Evolutionary conservation across 1,284 basidiomycete genomes (phyloP), one percentile per base, ranked within the genome.

Genomic region (Moesziomyces sp.): DNA sequence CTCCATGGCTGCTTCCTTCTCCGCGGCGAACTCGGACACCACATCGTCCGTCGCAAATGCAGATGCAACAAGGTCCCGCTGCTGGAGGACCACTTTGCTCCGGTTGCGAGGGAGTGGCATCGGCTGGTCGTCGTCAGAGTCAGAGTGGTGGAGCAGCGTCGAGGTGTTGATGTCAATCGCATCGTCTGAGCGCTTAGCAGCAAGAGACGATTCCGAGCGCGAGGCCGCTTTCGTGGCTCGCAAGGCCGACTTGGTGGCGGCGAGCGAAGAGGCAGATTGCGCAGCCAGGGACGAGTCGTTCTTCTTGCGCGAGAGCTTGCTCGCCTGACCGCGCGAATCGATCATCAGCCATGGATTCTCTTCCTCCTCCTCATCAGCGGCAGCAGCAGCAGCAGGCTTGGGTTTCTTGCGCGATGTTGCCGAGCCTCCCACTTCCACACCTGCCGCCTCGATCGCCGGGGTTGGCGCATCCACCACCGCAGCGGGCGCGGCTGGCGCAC

Each of bases 1-100:
- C 46, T 91, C 90, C 16, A 93, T 89, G 83, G 92, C 90, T 44
- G 88, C 88, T 42, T 88, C 88, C 84, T 98, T 98, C 55, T 91
- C 89, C 64, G 91, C 90, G 53, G 89, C 90, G 82, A 99, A 99
- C 56, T 92, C 91, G 83, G 91, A 89, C 0, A 96, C 90, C 13
- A 98, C 96, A 80, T 97, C 92, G 84, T 99, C 96, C 1, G 93
- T 93, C 0, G 96, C 96, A 86, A 99, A 99, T 0, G 96, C 97
- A 65, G 91, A 89, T 0, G 94, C 92, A 9, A 99, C 94, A 5
- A 99, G 87, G 72, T 97, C 92, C 24, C 92, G 88, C 83, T 97
- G 94, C 82, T 91, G 51, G 2, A 77, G 13, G 6, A 66, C 68
- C 0, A 18, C 38, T 8, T 40, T 40, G 38, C 38, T 16, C 1